Evolutionary conservation across 768 basidiomycete genomes (phyloP).

Genomic region (Botryobasidium botryosum): DNA sequence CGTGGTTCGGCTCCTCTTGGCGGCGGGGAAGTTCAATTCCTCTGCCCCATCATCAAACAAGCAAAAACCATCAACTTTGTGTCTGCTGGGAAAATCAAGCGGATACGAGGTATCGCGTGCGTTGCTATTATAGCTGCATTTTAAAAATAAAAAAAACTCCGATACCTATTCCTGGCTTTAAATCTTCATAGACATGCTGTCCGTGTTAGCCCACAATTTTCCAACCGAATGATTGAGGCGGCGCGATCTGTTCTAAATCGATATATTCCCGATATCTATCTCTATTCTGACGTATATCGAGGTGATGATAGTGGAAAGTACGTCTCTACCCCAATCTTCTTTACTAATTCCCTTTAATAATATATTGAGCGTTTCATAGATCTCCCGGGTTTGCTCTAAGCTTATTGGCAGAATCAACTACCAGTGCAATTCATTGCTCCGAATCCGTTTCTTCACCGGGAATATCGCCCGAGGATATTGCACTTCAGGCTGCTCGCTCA

Average conservation of each 20-base stretch:
- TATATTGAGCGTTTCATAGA: constrained; percentile 28
- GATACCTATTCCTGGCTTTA: not conserved
- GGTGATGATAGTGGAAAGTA: constrained; percentile 95
- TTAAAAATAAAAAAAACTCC: not conserved
- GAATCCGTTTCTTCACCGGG: constrained; percentile 75
- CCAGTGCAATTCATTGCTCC: constrained; percentile 69
- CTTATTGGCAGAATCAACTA: constrained; percentile 82
- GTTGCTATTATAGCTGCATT: constrained; percentile 20
- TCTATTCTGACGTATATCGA: constrained; percentile 97
- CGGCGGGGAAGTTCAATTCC: constrained; percentile 84
- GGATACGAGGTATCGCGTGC: constrained; percentile 90
- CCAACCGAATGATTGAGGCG: constrained; percentile 93
- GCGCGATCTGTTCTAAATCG: constrained; percentile 85
- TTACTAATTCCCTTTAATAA: not conserved
- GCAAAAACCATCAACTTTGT: constrained; percentile 87
- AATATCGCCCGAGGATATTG: constrained; percentile 84
- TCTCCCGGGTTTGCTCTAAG: constrained; percentile 93
- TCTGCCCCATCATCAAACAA: constrained; percentile 84
- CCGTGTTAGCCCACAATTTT: constrained; percentile 92
- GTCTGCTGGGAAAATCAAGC: constrained; percentile 78
- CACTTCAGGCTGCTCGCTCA: constrained; percentile 57
- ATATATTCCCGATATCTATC: constrained; percentile 94
- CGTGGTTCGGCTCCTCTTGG: constrained; percentile 84
- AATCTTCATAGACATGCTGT: constrained; percentile 63
- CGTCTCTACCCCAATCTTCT: constrained; percentile 19